Evolutionary conservation across 1,284 basidiomycete genomes (phyloP).

Genomic region (Irpex sp.): DNA sequence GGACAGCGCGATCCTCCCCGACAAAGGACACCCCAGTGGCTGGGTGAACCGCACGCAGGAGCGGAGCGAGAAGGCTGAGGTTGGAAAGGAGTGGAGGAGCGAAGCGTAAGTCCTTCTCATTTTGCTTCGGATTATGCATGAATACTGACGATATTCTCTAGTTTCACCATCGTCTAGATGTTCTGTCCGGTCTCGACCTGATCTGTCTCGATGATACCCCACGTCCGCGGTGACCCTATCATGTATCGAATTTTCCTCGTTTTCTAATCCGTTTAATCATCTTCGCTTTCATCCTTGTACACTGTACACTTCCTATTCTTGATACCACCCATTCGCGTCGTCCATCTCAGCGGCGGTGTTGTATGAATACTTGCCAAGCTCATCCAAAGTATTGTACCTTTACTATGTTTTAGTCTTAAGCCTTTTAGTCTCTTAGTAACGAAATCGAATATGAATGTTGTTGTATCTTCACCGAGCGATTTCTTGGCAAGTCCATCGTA

Average conservation of each 20-base stretch:
- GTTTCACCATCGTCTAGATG: conserved; percentile 7
- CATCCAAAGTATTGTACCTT: not conserved
- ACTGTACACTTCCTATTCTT: not conserved
- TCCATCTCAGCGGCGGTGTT: not conserved
- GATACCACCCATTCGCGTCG: not conserved
- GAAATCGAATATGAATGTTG: not conserved
- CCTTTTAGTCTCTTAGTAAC: not conserved
- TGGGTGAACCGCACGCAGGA: conserved; percentile 69
- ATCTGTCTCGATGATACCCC: not conserved
- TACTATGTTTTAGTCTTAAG: not conserved
- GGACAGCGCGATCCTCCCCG: conserved; percentile 54
- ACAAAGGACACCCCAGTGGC: conserved; percentile 63
- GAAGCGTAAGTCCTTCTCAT: conserved; percentile 43
- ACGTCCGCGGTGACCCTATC: not conserved
- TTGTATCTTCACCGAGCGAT: not conserved
- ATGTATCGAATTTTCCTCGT: no score
- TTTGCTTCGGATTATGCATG: no score
- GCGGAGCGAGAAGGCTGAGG: conserved; percentile 44
- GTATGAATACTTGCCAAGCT: not conserved
- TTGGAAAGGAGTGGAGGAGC: conserved; percentile 62
- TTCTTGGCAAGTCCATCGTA: not conserved
- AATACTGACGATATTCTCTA: not conserved
- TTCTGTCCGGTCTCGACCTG: not conserved
- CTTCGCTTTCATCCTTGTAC: not conserved
- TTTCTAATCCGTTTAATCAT: not conserved